A percentile compares a stretch with the other conserved stretches of the same genome.
These are phyloP conservation scores for Begonia peltatifolia DNA, from an alignment of 306 rosid species.

Conservation along the genomic window DNA sequence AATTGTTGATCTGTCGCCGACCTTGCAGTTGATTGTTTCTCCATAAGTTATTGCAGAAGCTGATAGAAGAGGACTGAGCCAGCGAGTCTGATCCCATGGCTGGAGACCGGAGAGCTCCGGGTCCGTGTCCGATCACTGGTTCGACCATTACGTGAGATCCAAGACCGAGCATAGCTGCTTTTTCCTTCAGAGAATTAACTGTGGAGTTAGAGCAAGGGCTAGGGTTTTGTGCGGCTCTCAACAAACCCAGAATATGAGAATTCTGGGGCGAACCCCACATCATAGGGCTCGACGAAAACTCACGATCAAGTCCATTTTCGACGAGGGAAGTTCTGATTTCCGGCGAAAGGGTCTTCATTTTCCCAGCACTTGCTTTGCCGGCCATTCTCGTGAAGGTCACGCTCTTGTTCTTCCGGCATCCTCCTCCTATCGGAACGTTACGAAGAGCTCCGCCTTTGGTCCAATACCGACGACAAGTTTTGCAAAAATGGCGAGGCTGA, in stretches of 20 bases:
- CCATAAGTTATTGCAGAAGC: conserved; percentile 54
- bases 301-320: conserved; percentile 28
- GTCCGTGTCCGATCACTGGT: conserved; percentile 14
- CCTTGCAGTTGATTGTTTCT: conserved; percentile 23
- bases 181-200: conserved; percentile 33
- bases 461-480: too few species aligned
- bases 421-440: too few species aligned
- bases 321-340: conserved; percentile 37
- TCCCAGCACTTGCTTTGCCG: conserved; percentile 20
- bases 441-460: too few species aligned
- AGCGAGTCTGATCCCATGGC: conserved; percentile 39
- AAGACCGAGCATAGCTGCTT: conserved; percentile 29
- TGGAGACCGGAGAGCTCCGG: conserved; percentile 16
- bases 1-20: conserved; percentile 23
- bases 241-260: conserved; percentile 47
- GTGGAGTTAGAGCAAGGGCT: conserved; percentile 45
- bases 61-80: conserved; percentile 37
- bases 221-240: conserved; percentile 48
- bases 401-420: conserved; percentile 22
- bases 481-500: too few species aligned
- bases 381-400: conserved; percentile 14
- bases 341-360: conserved; percentile 37
- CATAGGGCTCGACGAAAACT: conserved; percentile 33
- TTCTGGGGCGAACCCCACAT: conserved; percentile 90
- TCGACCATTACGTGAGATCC: conserved; percentile 26